Conservation (phyloP, 2,329 filamentous ascomycete genomes). For the Aspergillus aculeatus region DNA sequence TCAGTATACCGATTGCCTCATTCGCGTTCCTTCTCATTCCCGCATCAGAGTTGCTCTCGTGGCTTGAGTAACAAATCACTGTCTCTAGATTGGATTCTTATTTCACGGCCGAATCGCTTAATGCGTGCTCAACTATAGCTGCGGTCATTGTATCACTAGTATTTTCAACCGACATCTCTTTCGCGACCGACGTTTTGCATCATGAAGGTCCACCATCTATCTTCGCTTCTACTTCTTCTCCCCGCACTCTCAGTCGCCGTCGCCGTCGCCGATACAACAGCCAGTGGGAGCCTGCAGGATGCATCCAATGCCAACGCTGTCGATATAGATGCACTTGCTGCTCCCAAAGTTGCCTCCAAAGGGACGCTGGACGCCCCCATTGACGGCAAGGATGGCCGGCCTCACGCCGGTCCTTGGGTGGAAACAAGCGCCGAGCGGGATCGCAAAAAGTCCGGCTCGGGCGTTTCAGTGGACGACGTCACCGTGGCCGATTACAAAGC, state of each 20-base stretch:
- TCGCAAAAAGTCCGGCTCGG: constrained; percentile 40
- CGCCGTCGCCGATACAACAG: constrained; percentile 23
- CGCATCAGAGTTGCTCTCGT: constrained; percentile 11
- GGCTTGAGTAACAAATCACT: constrained; percentile 12
- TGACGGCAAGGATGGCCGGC: constrained; percentile 90
- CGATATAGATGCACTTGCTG: constrained; percentile 18
- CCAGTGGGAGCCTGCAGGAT: constrained; percentile 15
- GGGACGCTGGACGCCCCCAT: constrained; percentile 81
- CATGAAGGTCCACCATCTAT: constrained; percentile 16
- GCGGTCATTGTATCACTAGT: neutral
- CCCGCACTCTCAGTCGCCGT: constrained; percentile 32
- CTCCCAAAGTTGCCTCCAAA: constrained; percentile 34
- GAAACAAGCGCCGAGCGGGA: constrained; percentile 50
- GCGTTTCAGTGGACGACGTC: constrained; percentile 36
- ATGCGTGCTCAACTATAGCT: constrained; percentile 7
- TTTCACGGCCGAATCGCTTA: neutral
- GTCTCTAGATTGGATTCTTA: constrained; percentile 1
- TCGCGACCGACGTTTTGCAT: neutral
- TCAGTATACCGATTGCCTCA: neutral
- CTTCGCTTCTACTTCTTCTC: constrained; percentile 37
- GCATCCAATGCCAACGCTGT: constrained; percentile 12
- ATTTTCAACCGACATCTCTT: neutral
- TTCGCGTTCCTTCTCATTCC: neutral
- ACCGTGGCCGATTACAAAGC: constrained; percentile 25
- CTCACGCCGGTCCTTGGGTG: constrained; percentile 76